Percentiles rank a stretch among this genome's conserved stretches.
Conservation (phyloP, 306 rosid genomes). For the Elaeagnus macrophylla region DNA sequence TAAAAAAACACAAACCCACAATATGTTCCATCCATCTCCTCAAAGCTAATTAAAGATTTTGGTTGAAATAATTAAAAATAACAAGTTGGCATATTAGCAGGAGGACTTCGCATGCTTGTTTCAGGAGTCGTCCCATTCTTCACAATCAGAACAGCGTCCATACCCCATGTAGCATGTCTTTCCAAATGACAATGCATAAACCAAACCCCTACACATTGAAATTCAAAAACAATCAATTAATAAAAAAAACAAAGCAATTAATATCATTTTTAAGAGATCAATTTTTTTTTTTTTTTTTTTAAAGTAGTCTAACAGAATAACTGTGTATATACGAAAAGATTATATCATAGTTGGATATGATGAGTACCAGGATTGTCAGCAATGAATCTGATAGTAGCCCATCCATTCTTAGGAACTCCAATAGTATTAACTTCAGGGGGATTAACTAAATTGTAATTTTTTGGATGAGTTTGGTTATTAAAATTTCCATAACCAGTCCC, state of each 20-base stretch:
- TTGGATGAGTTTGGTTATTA: slow-evolving; percentile 1
- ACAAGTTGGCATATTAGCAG: slow-evolving; percentile 6
- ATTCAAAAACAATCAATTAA: slow-evolving; percentile 1
- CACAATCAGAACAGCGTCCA: slow-evolving; percentile 14
- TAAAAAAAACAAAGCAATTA: background rate
- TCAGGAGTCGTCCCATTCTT: slow-evolving; percentile 1
- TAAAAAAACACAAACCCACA: too few relatives aligned
- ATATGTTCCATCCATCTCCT: too few relatives aligned
- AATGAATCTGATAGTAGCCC: slow-evolving; percentile 26
- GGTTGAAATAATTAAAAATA: background rate
- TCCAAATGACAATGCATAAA: background rate
- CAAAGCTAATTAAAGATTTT: too few relatives aligned
- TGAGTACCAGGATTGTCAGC: slow-evolving; percentile 32
- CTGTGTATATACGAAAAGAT: too few relatives aligned
- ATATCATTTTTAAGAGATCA: too few relatives aligned
- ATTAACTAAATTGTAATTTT: slow-evolving; percentile 20
- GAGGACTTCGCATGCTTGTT: slow-evolving; percentile 11
- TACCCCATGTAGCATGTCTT: slow-evolving; percentile 14
- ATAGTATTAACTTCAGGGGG: slow-evolving; percentile 23
- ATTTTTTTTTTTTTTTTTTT: too few relatives aligned
- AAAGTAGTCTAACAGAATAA: too few relatives aligned
- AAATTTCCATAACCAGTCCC: slow-evolving; percentile 20
- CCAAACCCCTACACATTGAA: background rate
- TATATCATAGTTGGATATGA: too few relatives aligned
- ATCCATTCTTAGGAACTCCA: slow-evolving; percentile 23